Conservation (phyloP, 2,329 filamentous ascomycete species). For the Aspergillus cejpii region DNA sequence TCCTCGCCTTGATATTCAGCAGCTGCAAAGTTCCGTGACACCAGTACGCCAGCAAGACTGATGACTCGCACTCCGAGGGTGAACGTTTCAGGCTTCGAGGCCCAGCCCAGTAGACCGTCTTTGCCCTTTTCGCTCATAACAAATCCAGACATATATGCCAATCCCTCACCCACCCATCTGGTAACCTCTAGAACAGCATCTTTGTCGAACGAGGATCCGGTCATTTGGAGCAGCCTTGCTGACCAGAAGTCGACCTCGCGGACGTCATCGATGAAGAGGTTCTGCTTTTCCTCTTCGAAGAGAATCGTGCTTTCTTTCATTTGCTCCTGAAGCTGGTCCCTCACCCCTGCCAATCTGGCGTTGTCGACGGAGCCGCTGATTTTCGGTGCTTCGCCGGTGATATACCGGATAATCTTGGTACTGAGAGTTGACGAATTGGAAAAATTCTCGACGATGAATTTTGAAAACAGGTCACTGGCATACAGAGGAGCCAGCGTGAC, state of each 20-base stretch:
- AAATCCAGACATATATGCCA: constrained; percentile 25
- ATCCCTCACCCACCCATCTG: constrained; percentile 30
- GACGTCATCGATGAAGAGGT: constrained; percentile 82
- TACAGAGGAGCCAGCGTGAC: constrained; percentile 45
- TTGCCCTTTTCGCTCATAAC: constrained; percentile 29
- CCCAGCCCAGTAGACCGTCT: constrained; percentile 68
- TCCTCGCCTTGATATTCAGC: constrained; percentile 14
- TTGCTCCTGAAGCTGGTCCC: constrained; percentile 28
- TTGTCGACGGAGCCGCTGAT: constrained; percentile 17
- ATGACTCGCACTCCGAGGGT: constrained; percentile 38
- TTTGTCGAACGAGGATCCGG: constrained; percentile 19
- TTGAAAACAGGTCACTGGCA: constrained; percentile 39
- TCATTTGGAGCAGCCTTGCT: constrained; percentile 40
- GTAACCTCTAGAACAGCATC: constrained; percentile 18
- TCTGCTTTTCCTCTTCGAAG: constrained; percentile 86
- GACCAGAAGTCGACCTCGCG: constrained; percentile 67
- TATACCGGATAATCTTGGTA: constrained; percentile 33
- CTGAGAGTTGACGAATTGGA: constrained; percentile 28
- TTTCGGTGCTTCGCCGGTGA: constrained; percentile 30
- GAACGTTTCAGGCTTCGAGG: constrained; percentile 62
- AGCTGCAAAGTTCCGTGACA: constrained; percentile 17
- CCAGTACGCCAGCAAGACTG: constrained; percentile 32
- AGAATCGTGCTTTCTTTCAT: constrained; percentile 46
- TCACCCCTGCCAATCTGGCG: constrained; percentile 19
- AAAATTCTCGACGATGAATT: constrained; percentile 34